These are phyloP conservation scores for Inonotus obliquus DNA, from an alignment of 1,284 basidiomycete genomes.

Conservation along the genomic window DNA sequence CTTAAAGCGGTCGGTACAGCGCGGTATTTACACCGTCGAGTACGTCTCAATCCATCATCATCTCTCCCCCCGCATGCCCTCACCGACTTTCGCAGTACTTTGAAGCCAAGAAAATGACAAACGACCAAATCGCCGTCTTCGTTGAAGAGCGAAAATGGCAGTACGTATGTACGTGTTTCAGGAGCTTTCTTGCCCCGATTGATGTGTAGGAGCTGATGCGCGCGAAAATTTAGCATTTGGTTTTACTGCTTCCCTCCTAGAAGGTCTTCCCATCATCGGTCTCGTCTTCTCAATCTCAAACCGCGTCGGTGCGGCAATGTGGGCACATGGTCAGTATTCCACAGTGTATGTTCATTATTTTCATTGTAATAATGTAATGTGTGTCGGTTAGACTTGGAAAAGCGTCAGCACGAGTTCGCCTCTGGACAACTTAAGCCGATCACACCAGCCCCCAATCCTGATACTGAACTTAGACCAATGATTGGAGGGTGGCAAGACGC, in stretches of 20 bases:
- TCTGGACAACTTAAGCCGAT: conserved; percentile 13
- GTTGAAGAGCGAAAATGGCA: conserved; percentile 87
- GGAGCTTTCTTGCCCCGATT: conserved; percentile 3
- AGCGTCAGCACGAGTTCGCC: conserved; percentile 53
- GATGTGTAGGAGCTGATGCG: not conserved
- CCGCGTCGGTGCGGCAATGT: conserved; percentile 86
- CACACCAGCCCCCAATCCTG: not conserved
- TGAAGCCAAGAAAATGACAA: conserved; percentile 73
- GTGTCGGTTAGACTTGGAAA: conserved; percentile 58
- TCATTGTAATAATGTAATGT: not conserved
- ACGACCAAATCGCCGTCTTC: conserved; percentile 63
- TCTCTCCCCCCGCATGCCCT: not conserved
- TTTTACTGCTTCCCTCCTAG: conserved; percentile 72
- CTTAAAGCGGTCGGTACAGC: conserved; percentile 69
- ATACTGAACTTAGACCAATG: conserved; percentile 9
- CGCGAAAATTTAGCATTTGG: conserved; percentile 58
- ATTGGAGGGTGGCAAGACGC: conserved; percentile 13
- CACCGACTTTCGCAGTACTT: conserved; percentile 58
- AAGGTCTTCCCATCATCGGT: conserved; percentile 74
- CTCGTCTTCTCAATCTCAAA: conserved; percentile 81
- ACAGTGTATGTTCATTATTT: not conserved
- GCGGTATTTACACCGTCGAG: conserved; percentile 64
- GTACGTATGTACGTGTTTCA: conserved; percentile 54
- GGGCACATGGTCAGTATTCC: conserved; percentile 65
- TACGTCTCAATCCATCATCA: conserved; percentile 28